These are phyloP conservation scores for Thecaphora thlaspeos DNA, from an alignment of 1,284 basidiomycete species.

Conservation along the genomic window DNA sequence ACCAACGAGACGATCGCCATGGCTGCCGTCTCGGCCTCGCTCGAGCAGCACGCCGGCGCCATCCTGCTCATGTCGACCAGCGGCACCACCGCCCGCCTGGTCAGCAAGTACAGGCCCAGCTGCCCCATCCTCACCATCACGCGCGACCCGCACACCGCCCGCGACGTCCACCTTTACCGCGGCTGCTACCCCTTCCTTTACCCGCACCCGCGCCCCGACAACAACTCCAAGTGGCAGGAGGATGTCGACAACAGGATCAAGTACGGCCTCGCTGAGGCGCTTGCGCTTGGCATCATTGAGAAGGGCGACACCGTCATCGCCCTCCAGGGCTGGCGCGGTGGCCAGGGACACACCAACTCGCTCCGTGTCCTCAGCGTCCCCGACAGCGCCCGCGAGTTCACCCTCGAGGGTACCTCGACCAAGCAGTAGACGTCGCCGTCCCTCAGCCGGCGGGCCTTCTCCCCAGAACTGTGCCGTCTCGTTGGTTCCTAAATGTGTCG, in stretches of 20 bases:
- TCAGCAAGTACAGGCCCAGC: constrained; percentile 93
- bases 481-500: no score
- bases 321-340: constrained; percentile 98
- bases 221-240: constrained; percentile 87
- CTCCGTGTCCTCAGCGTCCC: constrained; percentile 52
- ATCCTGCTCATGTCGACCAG: constrained; percentile 91
- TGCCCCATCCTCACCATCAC: constrained; percentile 91
- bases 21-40: constrained; percentile 54
- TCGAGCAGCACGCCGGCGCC: constrained; percentile 56
- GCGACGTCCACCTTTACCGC: constrained; percentile 94
- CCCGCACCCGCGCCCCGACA: constrained; percentile 81
- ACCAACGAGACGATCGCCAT: constrained; percentile 57
- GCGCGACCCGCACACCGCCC: constrained; percentile 89
- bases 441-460: no score
- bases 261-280: constrained; percentile 84
- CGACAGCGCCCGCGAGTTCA: constrained; percentile 49
- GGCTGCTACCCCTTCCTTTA: constrained; percentile 98
- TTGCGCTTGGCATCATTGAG: constrained; percentile 82
- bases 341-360: constrained; percentile 76
- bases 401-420: constrained; percentile 48
- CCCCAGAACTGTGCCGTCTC: no score
- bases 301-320: constrained; percentile 88
- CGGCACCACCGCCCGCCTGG: constrained; percentile 90
- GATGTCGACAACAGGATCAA: constrained; percentile 69
- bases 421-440: background rate